phyloP scores from a whole-genome alignment of 495 filamentous ascomycete genomes.

The Xylaria acuta region DNA sequence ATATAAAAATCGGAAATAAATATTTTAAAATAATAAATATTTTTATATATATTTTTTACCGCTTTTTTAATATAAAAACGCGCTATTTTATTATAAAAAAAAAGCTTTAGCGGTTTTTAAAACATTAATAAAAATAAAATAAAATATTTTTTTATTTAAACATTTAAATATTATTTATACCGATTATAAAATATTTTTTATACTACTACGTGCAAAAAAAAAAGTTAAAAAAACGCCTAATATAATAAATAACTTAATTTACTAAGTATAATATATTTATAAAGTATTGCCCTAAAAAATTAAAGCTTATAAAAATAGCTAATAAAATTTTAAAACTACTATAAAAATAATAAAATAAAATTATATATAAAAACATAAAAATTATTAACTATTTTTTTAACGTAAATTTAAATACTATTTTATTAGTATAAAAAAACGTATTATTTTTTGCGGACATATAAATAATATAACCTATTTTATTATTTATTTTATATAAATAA shows the following conservation, averaged over 20 bases:
- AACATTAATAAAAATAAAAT: not conserved
- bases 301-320: no score
- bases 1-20: not conserved
- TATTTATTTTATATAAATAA: not conserved
- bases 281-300: no score
- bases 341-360: not conserved
- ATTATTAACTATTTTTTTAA: not conserved
- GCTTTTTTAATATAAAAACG: not conserved
- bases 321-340: no score
- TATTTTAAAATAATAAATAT: not conserved
- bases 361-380: not conserved
- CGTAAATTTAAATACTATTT: not conserved
- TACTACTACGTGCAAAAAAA: no score
- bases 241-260: no score
- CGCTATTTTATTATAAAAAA: constrained; percentile 1
- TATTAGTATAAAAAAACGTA: not conserved
- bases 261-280: no score
- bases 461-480: not conserved
- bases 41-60: constrained; percentile 9
- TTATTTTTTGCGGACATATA: not conserved
- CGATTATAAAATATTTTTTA: not conserved
- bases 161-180: not conserved
- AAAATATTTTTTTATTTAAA: not conserved
- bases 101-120: not conserved
- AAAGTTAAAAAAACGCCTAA: no score